Conservation (phyloP, 2,329 filamentous ascomycete genomes). For the Verticillium klebahnii region DNA sequence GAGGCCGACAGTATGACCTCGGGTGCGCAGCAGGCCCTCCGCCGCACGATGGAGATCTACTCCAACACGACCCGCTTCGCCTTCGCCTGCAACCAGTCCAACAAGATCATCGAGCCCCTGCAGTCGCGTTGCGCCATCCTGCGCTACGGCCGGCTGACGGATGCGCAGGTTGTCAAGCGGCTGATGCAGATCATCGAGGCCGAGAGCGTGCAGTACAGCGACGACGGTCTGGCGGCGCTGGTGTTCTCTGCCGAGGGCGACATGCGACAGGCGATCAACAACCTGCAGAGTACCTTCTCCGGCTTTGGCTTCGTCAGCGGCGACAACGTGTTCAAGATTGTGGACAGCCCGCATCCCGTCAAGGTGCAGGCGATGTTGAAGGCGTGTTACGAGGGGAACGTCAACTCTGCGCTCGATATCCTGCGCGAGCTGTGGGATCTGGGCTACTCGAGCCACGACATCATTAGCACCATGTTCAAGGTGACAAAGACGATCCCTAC, state of each 20-base stretch:
- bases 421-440: slow-evolving; percentile 90
- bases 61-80: slow-evolving; percentile 94
- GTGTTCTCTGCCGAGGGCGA: slow-evolving; percentile 97
- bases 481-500: slow-evolving; percentile 95
- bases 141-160: slow-evolving; percentile 86
- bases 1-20: slow-evolving; percentile 98
- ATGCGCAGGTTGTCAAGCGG: slow-evolving; percentile 86
- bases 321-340: slow-evolving; percentile 96
- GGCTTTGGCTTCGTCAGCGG: slow-evolving; percentile 97
- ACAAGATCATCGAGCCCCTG: slow-evolving; percentile 99
- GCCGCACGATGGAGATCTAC: slow-evolving; percentile 98
- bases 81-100: slow-evolving; percentile 97
- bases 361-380: slow-evolving; percentile 99
- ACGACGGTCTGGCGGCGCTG: slow-evolving; percentile 91
- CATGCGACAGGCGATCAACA: slow-evolving; percentile 99
- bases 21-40: slow-evolving; percentile 89
- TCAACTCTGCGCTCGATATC: slow-evolving; percentile 81
- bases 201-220: slow-evolving; percentile 83
- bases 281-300: slow-evolving; percentile 86
- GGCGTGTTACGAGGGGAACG: slow-evolving; percentile 86
- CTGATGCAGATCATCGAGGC: slow-evolving; percentile 89
- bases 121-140: slow-evolving; percentile 96
- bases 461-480: slow-evolving; percentile 98
- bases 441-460: slow-evolving; percentile 97
- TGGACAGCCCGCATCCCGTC: slow-evolving; percentile 94